Base-by-base conservation (phyloP, 371 early-diverging fungal species). In the Amoeboradix gromovi region DNA sequence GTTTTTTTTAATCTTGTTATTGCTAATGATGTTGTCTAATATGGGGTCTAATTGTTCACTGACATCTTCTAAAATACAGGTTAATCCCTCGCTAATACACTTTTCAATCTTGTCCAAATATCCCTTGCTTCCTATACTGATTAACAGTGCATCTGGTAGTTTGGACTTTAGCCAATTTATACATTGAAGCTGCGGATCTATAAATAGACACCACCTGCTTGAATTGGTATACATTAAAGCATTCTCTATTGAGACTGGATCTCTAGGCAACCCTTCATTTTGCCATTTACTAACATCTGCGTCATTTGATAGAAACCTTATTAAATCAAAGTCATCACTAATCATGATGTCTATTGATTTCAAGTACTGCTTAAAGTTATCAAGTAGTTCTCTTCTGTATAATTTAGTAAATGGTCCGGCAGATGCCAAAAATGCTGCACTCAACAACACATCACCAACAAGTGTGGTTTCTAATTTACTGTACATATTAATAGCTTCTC, bases 1-100 rank as follows among this genome's bases (percentile, higher is more conserved):
- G 1, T 82, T 82, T 71, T 82, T 82, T 70, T 82, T 82, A 74
- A 83, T 83, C 1, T 80, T 81, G 73, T 82, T 81, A n/a, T 81
- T 79, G 71, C 83, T 81, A 12, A 83, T 75, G 1, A 83, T 68
- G 1, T 80, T 80, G 69, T 83, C 80, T 17, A 83, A 74, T 30
- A 82, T 81, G 0, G 83, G 74, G 71, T 83, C 83, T 30, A 83
- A 81, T 31, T 75, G 72, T 68, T 79, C 79, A 28, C 75, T 79
- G 71, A 83, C 77, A 71, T 83, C 83, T 73, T 83, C 83, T 69
- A 83, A 78, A 1, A 83, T 71, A 16, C 80, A 75, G 1, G 81
- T 71, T 31, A 81, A 81, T 30, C 83, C 83, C 1, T 75, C 69
- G 0, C 80, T 78, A 0, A 83, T 78, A 1, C 82, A 82, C 73